Evolutionary conservation across 2,329 filamentous ascomycete genomes (phyloP), one percentile per base, ranked within the genome.

Genomic region (Fusarium tupiense): DNA sequence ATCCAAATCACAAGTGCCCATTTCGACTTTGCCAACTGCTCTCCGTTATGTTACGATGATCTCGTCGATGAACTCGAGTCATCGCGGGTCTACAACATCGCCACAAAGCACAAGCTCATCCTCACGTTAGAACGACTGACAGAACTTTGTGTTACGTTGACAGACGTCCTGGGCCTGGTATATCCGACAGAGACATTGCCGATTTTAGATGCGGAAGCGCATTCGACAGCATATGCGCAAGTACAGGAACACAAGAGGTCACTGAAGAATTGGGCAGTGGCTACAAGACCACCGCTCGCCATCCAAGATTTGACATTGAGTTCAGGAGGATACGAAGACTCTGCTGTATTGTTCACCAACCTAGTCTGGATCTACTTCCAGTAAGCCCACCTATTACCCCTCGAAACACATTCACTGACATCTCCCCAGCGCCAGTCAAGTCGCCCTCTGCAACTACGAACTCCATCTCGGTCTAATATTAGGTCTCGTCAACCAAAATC

Each of bases 321-420:
- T 19, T 50, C 67, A 4, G 67, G 47, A n/a, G 43, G 37, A 6
- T 72, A 43, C 3, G 60, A 76, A 22, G 64, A 72, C 31, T 76
- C 73, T 19, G 50, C 67, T 2, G 73, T 76, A 1, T 33, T 76
- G 3, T 76, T 74, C 24, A 76, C 71, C 0, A 76, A 76, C 13
- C 22, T 76, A 6, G 58, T 76, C n/a, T 76, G 73, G 71, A 76
- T 76, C 14, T 76, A 76, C n/a, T 73, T 72, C 40, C 71, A 76
- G 73, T 76, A 44, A 69, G 73, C 24, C 6, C 1, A 14, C 22
- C 7, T 11, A 3, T 2, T 1, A 3, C 7, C 3, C 3, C 20
- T 4, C 1, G 0, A 2, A 1, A 2, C 4, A 2, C 22, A 11
- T 5, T 29, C 0, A 26, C 52, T 75, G 3, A 75, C 56, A 17